These are phyloP conservation scores for Primulina tabacum DNA, from an alignment of 257 asterid genomes.

Conservation along the genomic window DNA sequence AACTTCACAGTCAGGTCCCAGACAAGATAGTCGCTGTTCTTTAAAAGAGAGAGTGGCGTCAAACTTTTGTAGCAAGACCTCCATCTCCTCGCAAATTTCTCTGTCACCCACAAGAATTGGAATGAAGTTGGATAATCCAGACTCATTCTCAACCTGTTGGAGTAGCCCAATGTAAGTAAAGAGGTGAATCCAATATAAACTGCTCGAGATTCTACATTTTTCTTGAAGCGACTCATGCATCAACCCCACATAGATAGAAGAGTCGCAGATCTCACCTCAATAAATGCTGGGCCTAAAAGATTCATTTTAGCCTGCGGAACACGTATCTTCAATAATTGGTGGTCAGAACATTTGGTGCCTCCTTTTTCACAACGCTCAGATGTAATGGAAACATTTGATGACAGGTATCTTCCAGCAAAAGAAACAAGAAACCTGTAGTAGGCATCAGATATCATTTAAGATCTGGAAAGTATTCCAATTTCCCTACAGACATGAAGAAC, in stretches of 20 bases:
- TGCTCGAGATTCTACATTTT: not conserved
- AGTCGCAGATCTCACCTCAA: conserved; percentile 53
- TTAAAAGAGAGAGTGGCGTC: conserved; percentile 29
- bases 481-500: not conserved
- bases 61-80: conserved; percentile 45
- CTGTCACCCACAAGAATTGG: conserved; percentile 77
- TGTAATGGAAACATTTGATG: conserved; percentile 45
- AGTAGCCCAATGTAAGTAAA: conserved; percentile 14
- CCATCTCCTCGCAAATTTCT: conserved; percentile 79
- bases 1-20: conserved; percentile 41
- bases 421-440: conserved; percentile 75
- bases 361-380: conserved; percentile 41
- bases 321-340: conserved; percentile 63
- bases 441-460: not conserved
- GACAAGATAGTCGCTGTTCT: conserved; percentile 28
- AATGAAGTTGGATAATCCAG: conserved; percentile 89
- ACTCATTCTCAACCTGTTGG: conserved; percentile 89
- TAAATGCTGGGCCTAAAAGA: conserved; percentile 77
- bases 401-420: conserved; percentile 70
- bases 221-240: not conserved
- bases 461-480: not conserved
- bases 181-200: not conserved
- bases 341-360: conserved; percentile 38
- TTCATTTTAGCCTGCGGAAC: conserved; percentile 56
- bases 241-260: not conserved